phyloP scores from a whole-genome alignment of 768 basidiomycete species.

The Psilocybe subaeruginosa region DNA sequence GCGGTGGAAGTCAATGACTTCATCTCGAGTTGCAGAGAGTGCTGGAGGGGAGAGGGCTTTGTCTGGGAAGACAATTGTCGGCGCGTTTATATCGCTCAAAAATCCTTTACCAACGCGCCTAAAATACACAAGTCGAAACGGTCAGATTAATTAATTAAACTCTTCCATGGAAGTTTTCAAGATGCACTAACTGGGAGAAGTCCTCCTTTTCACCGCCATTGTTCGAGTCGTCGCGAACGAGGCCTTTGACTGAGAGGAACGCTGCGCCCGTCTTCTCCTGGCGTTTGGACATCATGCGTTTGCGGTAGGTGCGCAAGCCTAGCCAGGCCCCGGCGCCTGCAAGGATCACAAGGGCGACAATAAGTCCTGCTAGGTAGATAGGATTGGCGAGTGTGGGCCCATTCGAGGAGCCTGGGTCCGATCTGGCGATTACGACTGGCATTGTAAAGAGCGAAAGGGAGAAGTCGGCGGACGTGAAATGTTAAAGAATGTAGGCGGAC shows the following conservation, averaged over 20 bases:
- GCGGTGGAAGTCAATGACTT: slow-evolving; percentile 47
- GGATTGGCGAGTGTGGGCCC: slow-evolving; percentile 25
- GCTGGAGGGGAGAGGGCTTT: slow-evolving; percentile 41
- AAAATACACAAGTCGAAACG: slow-evolving; percentile 4
- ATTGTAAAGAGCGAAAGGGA: slow-evolving; percentile 1
- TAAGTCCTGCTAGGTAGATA: slow-evolving; percentile 54
- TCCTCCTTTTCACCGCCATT: slow-evolving; percentile 23
- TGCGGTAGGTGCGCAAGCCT: slow-evolving; percentile 40
- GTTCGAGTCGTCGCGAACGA: slow-evolving; percentile 36
- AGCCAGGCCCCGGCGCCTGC: slow-evolving; percentile 46
- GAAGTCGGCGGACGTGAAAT: slow-evolving; percentile 6
- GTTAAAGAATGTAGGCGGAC: slow-evolving; percentile 17
- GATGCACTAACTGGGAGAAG: slow-evolving; percentile 23
- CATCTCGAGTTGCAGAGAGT: slow-evolving; percentile 34
- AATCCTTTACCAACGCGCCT: slow-evolving; percentile 27
- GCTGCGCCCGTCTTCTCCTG: slow-evolving; percentile 41
- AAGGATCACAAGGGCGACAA: slow-evolving; percentile 44
- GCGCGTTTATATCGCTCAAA: slow-evolving; percentile 46
- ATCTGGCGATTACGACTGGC: slow-evolving; percentile 16
- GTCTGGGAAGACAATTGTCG: slow-evolving; percentile 56
- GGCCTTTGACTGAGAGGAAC: slow-evolving; percentile 52
- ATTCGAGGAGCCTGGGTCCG: slow-evolving; percentile 11
- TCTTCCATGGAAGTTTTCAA: neutral
- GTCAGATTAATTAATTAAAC: neutral
- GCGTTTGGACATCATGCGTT: slow-evolving; percentile 37